These are phyloP conservation scores for Bipolaris sorokiniana DNA, from an alignment of 2,329 filamentous ascomycete species.

Conservation along the genomic window DNA sequence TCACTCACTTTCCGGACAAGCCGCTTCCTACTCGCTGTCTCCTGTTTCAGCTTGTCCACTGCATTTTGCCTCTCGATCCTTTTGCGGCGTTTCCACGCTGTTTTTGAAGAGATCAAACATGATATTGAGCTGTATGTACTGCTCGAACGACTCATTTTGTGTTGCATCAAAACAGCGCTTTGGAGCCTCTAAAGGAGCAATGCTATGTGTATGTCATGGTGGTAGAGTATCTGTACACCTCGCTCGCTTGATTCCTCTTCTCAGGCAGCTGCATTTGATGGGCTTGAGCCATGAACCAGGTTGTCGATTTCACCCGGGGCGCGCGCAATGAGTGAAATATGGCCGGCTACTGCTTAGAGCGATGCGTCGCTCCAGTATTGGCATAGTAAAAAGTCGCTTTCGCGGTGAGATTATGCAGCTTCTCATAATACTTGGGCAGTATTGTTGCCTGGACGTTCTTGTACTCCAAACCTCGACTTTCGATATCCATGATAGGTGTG, in stretches of 20 bases:
- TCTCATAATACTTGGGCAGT: slow-evolving; percentile 48
- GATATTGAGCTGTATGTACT: slow-evolving; percentile 62
- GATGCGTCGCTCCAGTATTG: slow-evolving; percentile 33
- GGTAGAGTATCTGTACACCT: slow-evolving; percentile 64
- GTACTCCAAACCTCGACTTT: slow-evolving; percentile 46
- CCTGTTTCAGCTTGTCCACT: slow-evolving; percentile 52
- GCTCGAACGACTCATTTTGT: slow-evolving; percentile 62
- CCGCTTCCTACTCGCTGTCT: slow-evolving; percentile 55
- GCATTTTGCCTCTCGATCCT: slow-evolving; percentile 53
- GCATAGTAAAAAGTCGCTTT: slow-evolving; percentile 52
- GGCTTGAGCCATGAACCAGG: slow-evolving; percentile 64
- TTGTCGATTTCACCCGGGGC: slow-evolving; percentile 57
- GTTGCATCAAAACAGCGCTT: slow-evolving; percentile 2
- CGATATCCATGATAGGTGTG: slow-evolving; percentile 31
- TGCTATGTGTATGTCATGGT: slow-evolving; percentile 50
- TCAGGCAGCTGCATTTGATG: slow-evolving; percentile 56
- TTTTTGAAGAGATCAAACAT: slow-evolving; percentile 56
- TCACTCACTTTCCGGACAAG: slow-evolving; percentile 49
- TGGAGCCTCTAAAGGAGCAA: neutral
- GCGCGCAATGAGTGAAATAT: slow-evolving; percentile 60
- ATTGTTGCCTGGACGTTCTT: slow-evolving; percentile 50
- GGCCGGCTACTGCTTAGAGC: slow-evolving; percentile 27
- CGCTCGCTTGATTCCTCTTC: slow-evolving; percentile 58
- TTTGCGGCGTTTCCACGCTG: slow-evolving; percentile 52
- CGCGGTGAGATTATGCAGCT: slow-evolving; percentile 49